Evolutionary conservation across 495 filamentous ascomycete species (phyloP).

Genomic region (Penicillium antarcticum): DNA sequence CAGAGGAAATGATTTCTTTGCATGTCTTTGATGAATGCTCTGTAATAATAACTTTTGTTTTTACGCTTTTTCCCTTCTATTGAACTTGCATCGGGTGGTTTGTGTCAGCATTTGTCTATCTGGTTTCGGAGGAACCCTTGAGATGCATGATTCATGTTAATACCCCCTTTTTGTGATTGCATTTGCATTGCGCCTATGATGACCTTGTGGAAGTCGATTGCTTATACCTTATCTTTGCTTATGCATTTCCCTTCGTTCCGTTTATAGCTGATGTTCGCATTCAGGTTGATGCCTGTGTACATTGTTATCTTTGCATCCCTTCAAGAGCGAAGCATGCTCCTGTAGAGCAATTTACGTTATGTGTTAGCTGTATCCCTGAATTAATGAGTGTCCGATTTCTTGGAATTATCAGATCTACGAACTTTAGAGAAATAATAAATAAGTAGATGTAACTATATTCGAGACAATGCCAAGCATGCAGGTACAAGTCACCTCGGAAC

Average conservation of each 20-base stretch:
- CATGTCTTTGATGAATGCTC: constrained; percentile 9
- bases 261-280: constrained; percentile 21
- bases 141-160: constrained; percentile 33
- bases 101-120: constrained; percentile 28
- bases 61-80: constrained; percentile 19
- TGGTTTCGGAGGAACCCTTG: constrained; percentile 10
- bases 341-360: constrained; percentile 7
- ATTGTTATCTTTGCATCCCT: constrained; percentile 30
- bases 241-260: constrained; percentile 18
- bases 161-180: constrained; percentile 38
- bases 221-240: constrained; percentile 19
- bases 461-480: too few relatives aligned
- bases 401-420: background rate
- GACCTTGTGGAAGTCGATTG: constrained; percentile 22
- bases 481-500: background rate
- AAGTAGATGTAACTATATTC: too few relatives aligned
- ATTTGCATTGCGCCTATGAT: constrained; percentile 39
- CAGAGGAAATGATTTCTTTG: constrained; percentile 30
- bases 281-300: constrained; percentile 22
- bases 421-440: too few relatives aligned
- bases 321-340: constrained; percentile 12
- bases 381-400: constrained; percentile 5
- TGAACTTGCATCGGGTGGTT: constrained; percentile 41
- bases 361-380: background rate
- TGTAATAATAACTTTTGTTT: constrained; percentile 25